Evolutionary conservation across 352 stramenopile genomes (phyloP).

Genomic region (Phytophthora cajani): DNA sequence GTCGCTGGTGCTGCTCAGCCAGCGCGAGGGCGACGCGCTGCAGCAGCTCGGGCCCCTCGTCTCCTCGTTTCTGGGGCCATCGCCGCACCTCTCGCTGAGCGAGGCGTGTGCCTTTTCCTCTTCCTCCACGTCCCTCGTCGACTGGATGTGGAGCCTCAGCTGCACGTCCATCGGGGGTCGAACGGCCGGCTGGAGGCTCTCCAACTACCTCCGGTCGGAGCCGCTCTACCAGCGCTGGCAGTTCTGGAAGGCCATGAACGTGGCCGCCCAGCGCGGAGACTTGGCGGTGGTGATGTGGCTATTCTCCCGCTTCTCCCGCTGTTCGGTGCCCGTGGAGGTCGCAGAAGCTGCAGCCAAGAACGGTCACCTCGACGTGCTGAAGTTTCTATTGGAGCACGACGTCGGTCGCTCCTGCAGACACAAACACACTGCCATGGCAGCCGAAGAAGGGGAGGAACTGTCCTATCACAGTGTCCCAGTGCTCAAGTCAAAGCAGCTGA

Average conservation of each 20-base stretch:
- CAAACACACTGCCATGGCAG: not conserved
- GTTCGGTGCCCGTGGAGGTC: not conserved
- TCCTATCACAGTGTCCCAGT: not conserved
- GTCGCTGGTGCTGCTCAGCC: not conserved
- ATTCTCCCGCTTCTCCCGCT: not conserved
- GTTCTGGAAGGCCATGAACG: not conserved
- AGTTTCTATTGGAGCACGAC: not conserved
- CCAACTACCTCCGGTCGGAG: not conserved
- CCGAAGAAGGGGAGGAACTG: not conserved
- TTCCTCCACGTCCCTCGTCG: not conserved
- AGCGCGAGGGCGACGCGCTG: not conserved
- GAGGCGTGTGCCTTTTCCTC: not conserved
- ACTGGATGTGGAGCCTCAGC: not conserved
- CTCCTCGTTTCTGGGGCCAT: not conserved
- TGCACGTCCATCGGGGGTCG: not conserved
- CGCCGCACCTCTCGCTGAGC: not conserved
- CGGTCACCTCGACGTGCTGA: not conserved
- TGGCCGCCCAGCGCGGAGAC: not conserved
- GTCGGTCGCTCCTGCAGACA: not conserved
- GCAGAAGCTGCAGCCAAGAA: not conserved
- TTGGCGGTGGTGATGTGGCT: not conserved
- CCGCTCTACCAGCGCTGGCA: not conserved
- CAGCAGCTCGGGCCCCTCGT: not conserved
- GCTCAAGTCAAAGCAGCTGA: not conserved
- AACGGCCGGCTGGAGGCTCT: not conserved